Percentiles rank a stretch among this genome's conserved stretches.
Evolutionary conservation across 2,329 filamentous ascomycete species (phyloP).

Genomic region (Hymenoscyphus albidus): DNA sequence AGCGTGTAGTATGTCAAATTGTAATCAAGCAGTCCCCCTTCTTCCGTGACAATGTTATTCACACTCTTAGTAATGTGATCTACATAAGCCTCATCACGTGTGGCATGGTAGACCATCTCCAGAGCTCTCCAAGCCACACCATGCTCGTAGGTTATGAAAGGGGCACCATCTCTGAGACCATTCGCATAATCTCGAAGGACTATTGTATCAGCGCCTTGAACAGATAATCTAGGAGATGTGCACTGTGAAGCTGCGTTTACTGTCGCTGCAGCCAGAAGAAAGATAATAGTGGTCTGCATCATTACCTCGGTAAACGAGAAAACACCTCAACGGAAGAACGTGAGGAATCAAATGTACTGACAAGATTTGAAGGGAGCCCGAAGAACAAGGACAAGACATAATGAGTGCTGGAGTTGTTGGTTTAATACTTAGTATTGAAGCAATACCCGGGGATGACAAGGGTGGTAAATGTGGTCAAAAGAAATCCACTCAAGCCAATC

Average conservation of each 20-base stretch:
- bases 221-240: slow-evolving; percentile 13
- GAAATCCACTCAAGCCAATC: not conserved
- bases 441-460: not conserved
- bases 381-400: not conserved
- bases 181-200: slow-evolving; percentile 13
- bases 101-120: slow-evolving; percentile 42
- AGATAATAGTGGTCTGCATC: not conserved
- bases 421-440: not conserved
- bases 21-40: slow-evolving; percentile 45
- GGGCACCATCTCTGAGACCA: slow-evolving; percentile 11
- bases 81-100: slow-evolving; percentile 41
- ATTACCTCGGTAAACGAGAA: not conserved
- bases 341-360: not conserved
- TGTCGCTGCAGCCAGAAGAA: not conserved
- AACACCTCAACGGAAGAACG: not conserved
- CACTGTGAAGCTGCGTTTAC: slow-evolving; percentile 3
- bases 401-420: not conserved
- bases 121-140: slow-evolving; percentile 24
- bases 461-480: not conserved
- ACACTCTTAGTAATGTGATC: slow-evolving; percentile 44
- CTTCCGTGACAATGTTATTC: slow-evolving; percentile 42
- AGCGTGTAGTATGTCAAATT: slow-evolving; percentile 35
- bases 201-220: slow-evolving; percentile 16
- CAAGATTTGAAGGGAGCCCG: not conserved
- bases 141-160: slow-evolving; percentile 14